Evolutionary conservation across 768 basidiomycete species (phyloP).

Genomic region (Rhodotorula kratochvilovae): DNA sequence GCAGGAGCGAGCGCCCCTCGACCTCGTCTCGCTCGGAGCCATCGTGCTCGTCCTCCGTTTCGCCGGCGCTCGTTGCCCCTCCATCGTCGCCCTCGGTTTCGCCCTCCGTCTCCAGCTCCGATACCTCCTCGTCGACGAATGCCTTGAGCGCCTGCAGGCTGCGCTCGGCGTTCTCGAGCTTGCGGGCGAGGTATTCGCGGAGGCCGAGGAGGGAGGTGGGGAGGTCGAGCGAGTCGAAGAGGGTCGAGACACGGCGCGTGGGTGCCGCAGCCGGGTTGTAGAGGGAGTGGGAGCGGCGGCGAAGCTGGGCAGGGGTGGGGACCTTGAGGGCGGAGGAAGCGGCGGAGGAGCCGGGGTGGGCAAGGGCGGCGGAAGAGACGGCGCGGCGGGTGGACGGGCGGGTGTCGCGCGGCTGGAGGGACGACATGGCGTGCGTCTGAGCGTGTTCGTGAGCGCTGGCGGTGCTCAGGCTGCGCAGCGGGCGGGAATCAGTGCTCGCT

Average conservation of each 20-base stretch:
- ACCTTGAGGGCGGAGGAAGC: background rate
- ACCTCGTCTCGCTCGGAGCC: background rate
- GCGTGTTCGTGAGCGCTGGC: no score
- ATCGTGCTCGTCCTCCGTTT: background rate
- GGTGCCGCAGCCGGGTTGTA: background rate
- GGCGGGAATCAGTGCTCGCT: no score
- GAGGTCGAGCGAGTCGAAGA: constrained; percentile 33
- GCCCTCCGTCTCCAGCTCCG: background rate
- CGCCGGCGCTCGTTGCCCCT: background rate
- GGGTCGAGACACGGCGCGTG: constrained; percentile 4
- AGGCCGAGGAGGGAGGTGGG: constrained; percentile 11
- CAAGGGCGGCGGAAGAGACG: background rate
- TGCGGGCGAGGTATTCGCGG: constrained; percentile 17
- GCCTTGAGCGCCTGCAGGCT: constrained; percentile 8
- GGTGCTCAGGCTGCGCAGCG: no score
- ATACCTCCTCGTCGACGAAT: background rate
- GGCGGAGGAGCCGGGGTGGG: background rate
- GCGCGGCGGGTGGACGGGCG: background rate
- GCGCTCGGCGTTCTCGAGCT: constrained; percentile 25
- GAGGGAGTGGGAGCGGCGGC: constrained; percentile 16
- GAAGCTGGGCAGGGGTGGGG: background rate
- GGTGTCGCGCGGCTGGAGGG: background rate
- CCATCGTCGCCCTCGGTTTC: background rate
- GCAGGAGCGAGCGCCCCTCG: background rate
- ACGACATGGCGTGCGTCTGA: background rate